Evolutionary conservation across 257 asterid genomes (phyloP), one percentile per base, ranked within the genome.

Genomic region (Plectranthus barbatus): DNA sequence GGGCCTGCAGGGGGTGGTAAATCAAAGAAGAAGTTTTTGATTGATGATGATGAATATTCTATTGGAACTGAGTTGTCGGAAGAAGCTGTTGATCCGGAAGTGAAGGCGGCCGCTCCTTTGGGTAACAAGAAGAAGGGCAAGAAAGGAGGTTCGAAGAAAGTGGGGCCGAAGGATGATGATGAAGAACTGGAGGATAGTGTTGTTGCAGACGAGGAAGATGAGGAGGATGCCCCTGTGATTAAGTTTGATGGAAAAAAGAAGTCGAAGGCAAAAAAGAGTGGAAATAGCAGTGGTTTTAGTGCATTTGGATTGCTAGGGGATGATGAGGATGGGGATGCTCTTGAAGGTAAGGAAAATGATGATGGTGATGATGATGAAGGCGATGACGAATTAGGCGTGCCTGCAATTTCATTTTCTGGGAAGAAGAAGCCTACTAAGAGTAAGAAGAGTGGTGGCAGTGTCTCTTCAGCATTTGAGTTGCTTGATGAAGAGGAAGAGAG

Each of bases 41-140:
- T 88, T 68, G 78, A 75, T 41, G 97, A 92, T 36, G 91, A 84
- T 70, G 98, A 92, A 49, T 92, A 86, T 49, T 71, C 79, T 4
- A 39, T 91, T 62, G 94, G 83, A 67, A 75, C 82, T 9, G 96
- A 85, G 46, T 13, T 85, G 15, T 74, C 94, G 0, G 96, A 84
- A 69, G 95, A 86, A 21, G 66, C 83, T 21, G 45, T 24, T 10
- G 79, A 73, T 45, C 71, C 67, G 52, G 95, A 88, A 50, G 95
- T 83, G 76, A 76, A 79, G 66, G 77, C 51, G 45, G 75, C 67
- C 44, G 74, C 76, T 2, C 77, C 77, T 0, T 67, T 21, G 13
- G 82, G 79, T 31, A 79, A 71, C 60, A 75, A 79, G 68, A 83
- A 81, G 77, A 91, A 82, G 75, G 93, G 80, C 39, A 86, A 81